These are phyloP conservation scores for Quercus cerris DNA, from an alignment of 306 rosid genomes.

Conservation along the genomic window DNA sequence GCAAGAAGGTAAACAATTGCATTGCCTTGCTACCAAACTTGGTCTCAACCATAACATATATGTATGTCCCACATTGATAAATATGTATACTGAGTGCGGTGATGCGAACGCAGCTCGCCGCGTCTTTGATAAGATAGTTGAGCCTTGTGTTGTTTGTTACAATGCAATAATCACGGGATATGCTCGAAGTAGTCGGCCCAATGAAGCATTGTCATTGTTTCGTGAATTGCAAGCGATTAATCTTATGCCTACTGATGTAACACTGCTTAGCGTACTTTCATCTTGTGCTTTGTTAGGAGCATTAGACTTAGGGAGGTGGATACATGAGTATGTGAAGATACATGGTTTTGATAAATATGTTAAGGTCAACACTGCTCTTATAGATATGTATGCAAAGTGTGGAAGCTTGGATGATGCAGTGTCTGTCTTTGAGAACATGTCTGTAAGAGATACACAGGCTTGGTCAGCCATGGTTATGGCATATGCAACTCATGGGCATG, in stretches of 20 bases:
- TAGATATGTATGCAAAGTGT: slow-evolving; percentile 84
- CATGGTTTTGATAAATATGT: slow-evolving; percentile 58
- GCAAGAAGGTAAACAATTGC: slow-evolving; percentile 69
- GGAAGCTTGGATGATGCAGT: slow-evolving; percentile 70
- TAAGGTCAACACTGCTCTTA: slow-evolving; percentile 78
- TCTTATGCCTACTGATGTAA: slow-evolving; percentile 68
- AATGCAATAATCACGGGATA: slow-evolving; percentile 67
- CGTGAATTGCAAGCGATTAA: slow-evolving; percentile 63
- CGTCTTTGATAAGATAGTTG: slow-evolving; percentile 60
- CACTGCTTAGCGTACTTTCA: slow-evolving; percentile 68
- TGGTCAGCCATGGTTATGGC: slow-evolving; percentile 84
- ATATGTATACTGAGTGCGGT: slow-evolving; percentile 57
- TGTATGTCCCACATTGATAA: slow-evolving; percentile 67
- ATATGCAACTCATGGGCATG: slow-evolving; percentile 74
- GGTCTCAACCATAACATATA: slow-evolving; percentile 42
- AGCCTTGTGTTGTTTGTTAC: slow-evolving; percentile 64
- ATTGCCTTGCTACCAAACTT: slow-evolving; percentile 59
- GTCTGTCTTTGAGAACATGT: slow-evolving; percentile 58
- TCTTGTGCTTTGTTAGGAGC: slow-evolving; percentile 75
- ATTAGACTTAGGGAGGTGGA: slow-evolving; percentile 75
- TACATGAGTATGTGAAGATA: slow-evolving; percentile 79
- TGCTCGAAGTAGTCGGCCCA: slow-evolving; percentile 61
- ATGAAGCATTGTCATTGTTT: slow-evolving; percentile 76
- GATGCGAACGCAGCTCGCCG: slow-evolving; percentile 55
- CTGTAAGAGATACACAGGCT: slow-evolving; percentile 66